These are phyloP conservation scores for Thermoascus crustaceus DNA, from an alignment of 2,329 filamentous ascomycete genomes.

Conservation along the genomic window DNA sequence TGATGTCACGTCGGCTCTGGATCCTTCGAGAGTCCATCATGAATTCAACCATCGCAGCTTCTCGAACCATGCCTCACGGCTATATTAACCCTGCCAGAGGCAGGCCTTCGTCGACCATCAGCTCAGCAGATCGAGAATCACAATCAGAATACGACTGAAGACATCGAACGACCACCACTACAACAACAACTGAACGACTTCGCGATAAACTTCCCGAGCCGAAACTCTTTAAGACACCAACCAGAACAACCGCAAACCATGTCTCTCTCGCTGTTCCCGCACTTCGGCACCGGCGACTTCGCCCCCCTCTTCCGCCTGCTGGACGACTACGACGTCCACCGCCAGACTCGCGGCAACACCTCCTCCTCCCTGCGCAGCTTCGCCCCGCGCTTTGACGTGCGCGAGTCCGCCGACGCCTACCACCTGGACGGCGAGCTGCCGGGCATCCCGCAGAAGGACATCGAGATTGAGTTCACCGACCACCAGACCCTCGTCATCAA, in stretches of 20 bases:
- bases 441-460: conserved; percentile 38
- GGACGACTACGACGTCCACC: conserved; percentile 36
- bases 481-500: conserved; percentile 40
- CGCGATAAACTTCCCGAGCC: too few species aligned
- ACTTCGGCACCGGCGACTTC: conserved; percentile 29
- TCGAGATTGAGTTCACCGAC: conserved; percentile 42
- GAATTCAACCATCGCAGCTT: conserved; percentile 1
- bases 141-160: too few species aligned
- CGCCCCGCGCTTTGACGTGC: conserved; percentile 40
- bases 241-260: conserved; percentile 8
- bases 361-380: conserved; percentile 19
- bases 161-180: too few species aligned
- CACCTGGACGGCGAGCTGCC: conserved; percentile 43
- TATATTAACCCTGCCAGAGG: too few species aligned
- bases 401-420: conserved; percentile 38
- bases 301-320: conserved; percentile 40
- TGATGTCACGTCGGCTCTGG: too few species aligned
- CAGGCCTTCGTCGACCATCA: too few species aligned
- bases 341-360: conserved; percentile 13
- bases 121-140: too few species aligned
- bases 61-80: background rate
- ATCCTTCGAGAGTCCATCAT: too few species aligned
- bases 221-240: background rate
- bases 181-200: too few species aligned
- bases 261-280: conserved; percentile 32